Conservation (phyloP, 129 eudicot species). For the Artemisia annua region DNA sequence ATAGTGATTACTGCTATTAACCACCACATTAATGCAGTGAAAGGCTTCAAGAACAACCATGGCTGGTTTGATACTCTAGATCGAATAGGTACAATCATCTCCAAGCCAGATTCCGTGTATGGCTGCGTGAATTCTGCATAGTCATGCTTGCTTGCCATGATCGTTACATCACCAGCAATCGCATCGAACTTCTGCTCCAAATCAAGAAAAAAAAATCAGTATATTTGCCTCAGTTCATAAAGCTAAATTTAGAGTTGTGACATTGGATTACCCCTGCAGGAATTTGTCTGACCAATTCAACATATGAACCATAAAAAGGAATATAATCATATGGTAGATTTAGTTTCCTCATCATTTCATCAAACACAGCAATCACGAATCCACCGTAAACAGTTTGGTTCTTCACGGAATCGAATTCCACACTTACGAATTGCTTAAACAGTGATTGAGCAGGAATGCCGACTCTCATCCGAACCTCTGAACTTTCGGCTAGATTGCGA, state of each 20-base stretch:
- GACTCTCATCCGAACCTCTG: constrained; percentile 33
- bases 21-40: constrained; percentile 51
- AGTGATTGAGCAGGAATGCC: constrained; percentile 50
- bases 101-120: constrained; percentile 56
- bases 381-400: constrained; percentile 34
- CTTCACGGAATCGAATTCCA: constrained; percentile 27
- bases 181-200: constrained; percentile 43
- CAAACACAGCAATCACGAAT: constrained; percentile 54
- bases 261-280: constrained; percentile 30
- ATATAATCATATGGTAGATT: constrained; percentile 47
- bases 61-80: constrained; percentile 33
- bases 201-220: neutral
- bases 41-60: constrained; percentile 63
- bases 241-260: neutral
- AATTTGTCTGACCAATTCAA: constrained; percentile 37
- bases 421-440: constrained; percentile 48
- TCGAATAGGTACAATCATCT: constrained; percentile 48
- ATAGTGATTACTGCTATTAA: constrained; percentile 39
- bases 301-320: constrained; percentile 46
- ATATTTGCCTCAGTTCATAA: neutral
- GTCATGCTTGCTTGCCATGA: constrained; percentile 40
- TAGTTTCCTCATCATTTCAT: constrained; percentile 40
- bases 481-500: constrained; percentile 42
- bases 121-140: constrained; percentile 58
- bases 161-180: constrained; percentile 51